Conservation (phyloP, 495 filamentous ascomycete species). For the Stereocaulon alpinum region DNA sequence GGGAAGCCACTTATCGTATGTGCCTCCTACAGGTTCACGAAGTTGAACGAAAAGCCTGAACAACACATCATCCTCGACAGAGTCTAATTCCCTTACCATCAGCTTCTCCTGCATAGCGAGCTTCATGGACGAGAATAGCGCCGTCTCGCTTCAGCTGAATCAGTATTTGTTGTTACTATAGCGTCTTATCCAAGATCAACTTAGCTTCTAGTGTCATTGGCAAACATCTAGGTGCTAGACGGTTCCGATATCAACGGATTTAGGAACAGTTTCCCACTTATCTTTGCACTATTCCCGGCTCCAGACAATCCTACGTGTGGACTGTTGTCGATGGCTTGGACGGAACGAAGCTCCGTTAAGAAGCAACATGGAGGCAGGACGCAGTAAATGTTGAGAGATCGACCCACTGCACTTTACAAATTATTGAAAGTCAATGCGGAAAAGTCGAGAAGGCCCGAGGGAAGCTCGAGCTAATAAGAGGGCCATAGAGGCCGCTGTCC, state of each 20-base stretch:
- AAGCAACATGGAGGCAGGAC: too few species aligned
- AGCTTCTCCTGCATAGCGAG: neutral
- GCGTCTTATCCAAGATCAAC: neutral
- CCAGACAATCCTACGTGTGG: neutral
- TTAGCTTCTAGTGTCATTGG: neutral
- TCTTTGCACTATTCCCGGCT: neutral
- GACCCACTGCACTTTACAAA: too few species aligned
- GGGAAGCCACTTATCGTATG: neutral
- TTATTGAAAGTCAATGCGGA: too few species aligned
- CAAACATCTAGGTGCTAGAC: neutral
- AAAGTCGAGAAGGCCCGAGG: too few species aligned
- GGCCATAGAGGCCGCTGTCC: too few species aligned
- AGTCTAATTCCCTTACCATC: neutral
- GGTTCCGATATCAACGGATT: neutral
- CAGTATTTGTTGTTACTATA: neutral
- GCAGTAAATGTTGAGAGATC: too few species aligned
- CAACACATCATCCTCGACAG: neutral
- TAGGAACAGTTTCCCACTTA: neutral
- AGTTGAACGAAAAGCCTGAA: constrained; percentile 5
- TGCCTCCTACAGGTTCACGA: neutral
- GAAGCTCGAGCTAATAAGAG: too few species aligned
- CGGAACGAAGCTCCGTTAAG: too few species aligned
- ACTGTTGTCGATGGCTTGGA: too few species aligned
- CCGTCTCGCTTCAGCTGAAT: neutral
- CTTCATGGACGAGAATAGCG: neutral